Evolutionary conservation across 805 yeast species (phyloP).

Genomic region (Cyberlindnera sargentensis): DNA sequence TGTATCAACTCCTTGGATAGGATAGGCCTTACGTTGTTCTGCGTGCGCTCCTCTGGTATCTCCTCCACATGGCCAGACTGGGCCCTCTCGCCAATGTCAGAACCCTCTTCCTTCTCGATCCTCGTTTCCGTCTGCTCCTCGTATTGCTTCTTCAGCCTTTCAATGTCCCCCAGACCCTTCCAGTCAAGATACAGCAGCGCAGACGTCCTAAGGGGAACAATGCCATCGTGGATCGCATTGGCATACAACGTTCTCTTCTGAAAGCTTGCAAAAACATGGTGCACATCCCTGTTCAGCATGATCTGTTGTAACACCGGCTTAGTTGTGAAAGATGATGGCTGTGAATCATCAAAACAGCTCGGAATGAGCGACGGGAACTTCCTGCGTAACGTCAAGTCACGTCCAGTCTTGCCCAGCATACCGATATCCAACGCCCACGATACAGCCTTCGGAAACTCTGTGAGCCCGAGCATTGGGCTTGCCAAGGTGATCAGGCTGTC

Average conservation of each 20-base stretch:
- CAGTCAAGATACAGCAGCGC: conserved; percentile 83
- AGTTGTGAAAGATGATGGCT: conserved; percentile 16
- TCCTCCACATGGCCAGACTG: conserved; percentile 20
- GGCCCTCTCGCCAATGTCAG: conserved; percentile 4
- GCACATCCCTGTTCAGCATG: conserved; percentile 65
- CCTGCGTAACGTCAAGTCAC: conserved; percentile 68
- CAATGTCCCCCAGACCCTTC: conserved; percentile 56
- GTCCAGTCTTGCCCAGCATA: conserved; percentile 86
- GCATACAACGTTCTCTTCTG: conserved; percentile 77
- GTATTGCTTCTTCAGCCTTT: conserved; percentile 19
- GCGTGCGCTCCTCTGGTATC: conserved; percentile 7
- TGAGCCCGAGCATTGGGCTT: conserved; percentile 82
- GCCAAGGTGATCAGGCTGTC: conserved; percentile 79
- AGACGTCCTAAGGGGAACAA: conserved; percentile 89
- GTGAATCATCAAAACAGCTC: conserved; percentile 2
- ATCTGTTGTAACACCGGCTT: conserved; percentile 69
- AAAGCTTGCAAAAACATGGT: conserved; percentile 54
- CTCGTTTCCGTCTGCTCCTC: conserved; percentile 8
- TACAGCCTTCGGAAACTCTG: conserved; percentile 82
- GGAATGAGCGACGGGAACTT: conserved; percentile 24
- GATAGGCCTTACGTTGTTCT: not conserved
- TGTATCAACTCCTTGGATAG: not conserved
- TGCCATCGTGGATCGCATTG: conserved; percentile 87
- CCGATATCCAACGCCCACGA: conserved; percentile 83
- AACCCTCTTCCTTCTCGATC: not conserved